Evolutionary conservation across 2,329 filamentous ascomycete species (phyloP), one percentile per base, ranked within the genome.

Genomic region (Sarocladium kiliense): DNA sequence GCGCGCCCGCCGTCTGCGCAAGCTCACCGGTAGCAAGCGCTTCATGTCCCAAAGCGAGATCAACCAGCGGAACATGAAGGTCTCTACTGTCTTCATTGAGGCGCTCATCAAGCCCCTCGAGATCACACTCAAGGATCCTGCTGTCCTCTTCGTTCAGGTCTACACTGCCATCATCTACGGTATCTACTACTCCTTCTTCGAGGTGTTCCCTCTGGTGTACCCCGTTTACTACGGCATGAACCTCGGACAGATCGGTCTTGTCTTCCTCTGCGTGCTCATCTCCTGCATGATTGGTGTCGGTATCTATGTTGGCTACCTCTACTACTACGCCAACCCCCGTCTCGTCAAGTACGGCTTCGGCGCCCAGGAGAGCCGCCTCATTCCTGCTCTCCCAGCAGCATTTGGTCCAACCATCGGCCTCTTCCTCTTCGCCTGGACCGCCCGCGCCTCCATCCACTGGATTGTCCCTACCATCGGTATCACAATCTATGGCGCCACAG

Each of bases 191-290:
- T 77, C 74, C 41, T 87, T 73, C 67, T 87, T 87, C 64, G 84
- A 87, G 62, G 79, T 79, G n/a, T 87, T 87, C 66, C 83, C 84
- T 3, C 70, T 85, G 14, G 82, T 87, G 55, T 88, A 84, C 65
- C 74, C 76, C 2, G 74, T 74, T 37, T 71, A 77, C 62, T 87
- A 88, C 68, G 66, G 71, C 63, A 85, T 88, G 77, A 78, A 74
- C 57, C 67, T 80, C 2, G 82, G 82, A 30, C 65, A 82, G 59
- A 69, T 80, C 58, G 82, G 83, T 27, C 74, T 86, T 10, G 77
- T 84, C 44, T 87, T 87, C 71, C 70, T 83, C 50, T 80, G 77
- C 59, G 75, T 86, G 62, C 70, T 84, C 25, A 75, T 85, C n/a
- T 73, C 79, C 10, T 82, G 79, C 62, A 56, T 81, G 6, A 63